A percentile compares a stretch with the other conserved stretches of the same genome.
These are phyloP conservation scores for Yueomyces sp. DNA, from an alignment of 805 yeast genomes.

Conservation along the genomic window DNA sequence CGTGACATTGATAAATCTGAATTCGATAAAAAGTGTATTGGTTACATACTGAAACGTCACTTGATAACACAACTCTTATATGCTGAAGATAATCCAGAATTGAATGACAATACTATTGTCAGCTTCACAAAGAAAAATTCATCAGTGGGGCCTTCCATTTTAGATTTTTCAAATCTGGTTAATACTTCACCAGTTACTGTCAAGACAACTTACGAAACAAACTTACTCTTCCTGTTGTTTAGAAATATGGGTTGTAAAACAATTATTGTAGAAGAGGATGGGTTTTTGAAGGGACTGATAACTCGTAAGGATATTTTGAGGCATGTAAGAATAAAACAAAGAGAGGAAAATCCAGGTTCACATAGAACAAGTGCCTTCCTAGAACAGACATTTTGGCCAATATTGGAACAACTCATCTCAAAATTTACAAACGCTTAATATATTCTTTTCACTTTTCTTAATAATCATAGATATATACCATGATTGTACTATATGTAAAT, in stretches of 20 bases:
- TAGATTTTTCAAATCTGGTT: constrained; percentile 13
- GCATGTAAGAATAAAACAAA: constrained; percentile 32
- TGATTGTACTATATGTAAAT: too few relatives aligned
- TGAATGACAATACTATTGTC: not conserved
- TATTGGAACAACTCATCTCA: constrained; percentile 6
- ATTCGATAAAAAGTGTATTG: constrained; percentile 28
- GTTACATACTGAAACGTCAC: constrained; percentile 16
- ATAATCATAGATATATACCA: too few relatives aligned
- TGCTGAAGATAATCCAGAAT: constrained; percentile 1
- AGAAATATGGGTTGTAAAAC: constrained; percentile 69
- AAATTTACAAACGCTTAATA: not conserved
- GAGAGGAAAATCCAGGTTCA: constrained; percentile 18
- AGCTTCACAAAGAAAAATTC: not conserved
- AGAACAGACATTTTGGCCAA: constrained; percentile 14
- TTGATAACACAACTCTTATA: constrained; percentile 11
- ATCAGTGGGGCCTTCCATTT: not conserved
- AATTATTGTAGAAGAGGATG: constrained; percentile 51
- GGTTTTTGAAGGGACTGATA: constrained; percentile 55
- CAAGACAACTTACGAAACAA: constrained; percentile 39
- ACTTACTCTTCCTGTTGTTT: constrained; percentile 53
- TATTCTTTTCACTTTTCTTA: too few relatives aligned
- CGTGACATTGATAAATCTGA: constrained; percentile 24
- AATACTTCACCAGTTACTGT: constrained; percentile 53
- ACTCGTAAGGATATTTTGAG: constrained; percentile 74
- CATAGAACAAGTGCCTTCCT: constrained; percentile 12